Evolutionary conservation across 192 early-diverging fungal genomes (phyloP), one percentile per base, ranked within the genome.

Genomic region (Rhizophagus clarus): DNA sequence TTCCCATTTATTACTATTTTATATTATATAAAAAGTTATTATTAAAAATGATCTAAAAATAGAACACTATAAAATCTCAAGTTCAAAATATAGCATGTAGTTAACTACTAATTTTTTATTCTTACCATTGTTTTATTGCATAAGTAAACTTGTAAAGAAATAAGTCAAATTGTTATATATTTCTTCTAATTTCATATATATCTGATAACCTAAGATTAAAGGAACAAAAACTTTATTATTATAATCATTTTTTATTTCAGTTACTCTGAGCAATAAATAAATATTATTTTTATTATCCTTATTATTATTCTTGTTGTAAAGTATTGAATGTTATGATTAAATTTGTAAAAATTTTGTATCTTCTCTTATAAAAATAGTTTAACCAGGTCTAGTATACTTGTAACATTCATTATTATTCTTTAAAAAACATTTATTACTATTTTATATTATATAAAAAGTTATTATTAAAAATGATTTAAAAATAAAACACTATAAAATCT

Each of bases 151-250:
- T n/a, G n/a, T n/a, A n/a, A n/a, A n/a, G n/a, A n/a, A n/a, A n/a
- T n/a, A n/a, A n/a, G n/a, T n/a, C n/a, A n/a, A n/a, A n/a, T n/a
- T n/a, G n/a, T n/a, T n/a, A 66, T 66, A 66, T 66, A 26, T 66
- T 28, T 66, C 26, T 12, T 3, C 63, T 45, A 71, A 22, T 71
- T 71, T 71, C 11, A 10, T 66, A 66, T 66, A 66, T 4, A 66
- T 10, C 0, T 15, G 9, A 45, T 71, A 71, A 10, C 37, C 69
- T 22, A 24, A 20, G 24, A 71, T 71, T 71, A 71, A 71, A 26
- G n/a, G 69, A 20, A 42, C 69, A 71, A 71, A 70, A 71, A 71
- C 69, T 71, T 71, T 71, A 40, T 40, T 45, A 71, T 37, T 45
- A 71, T 12, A 9, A 71, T 66, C 26, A 28, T 15, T 66, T 6